Evolutionary conservation across 305 asterid genomes (phyloP).

Genomic region (Nicotiana rustica): DNA sequence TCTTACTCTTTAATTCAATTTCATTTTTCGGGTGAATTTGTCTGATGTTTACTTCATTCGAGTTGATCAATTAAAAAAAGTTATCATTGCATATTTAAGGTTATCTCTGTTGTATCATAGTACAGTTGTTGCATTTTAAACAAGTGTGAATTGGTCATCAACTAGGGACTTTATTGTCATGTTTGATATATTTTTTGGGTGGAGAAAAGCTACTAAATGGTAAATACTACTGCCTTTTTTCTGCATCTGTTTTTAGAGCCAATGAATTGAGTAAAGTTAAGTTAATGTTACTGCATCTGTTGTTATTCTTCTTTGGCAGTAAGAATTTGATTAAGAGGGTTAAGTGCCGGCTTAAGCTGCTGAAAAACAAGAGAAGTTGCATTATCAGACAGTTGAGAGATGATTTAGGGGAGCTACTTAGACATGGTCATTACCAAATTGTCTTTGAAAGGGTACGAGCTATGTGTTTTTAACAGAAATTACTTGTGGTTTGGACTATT

Average conservation of each 20-base stretch:
- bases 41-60: too few species aligned
- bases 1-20: too few species aligned
- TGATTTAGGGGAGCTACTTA: slow-evolving; percentile 74
- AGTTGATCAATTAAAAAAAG: too few species aligned
- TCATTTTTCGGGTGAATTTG: too few species aligned
- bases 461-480: too few species aligned
- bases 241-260: too few species aligned
- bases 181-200: slow-evolving; percentile 76
- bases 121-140: too few species aligned
- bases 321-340: slow-evolving; percentile 64
- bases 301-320: slow-evolving; percentile 45
- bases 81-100: too few species aligned
- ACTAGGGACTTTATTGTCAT: slow-evolving; percentile 36
- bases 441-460: slow-evolving; percentile 67
- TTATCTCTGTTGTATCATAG: too few species aligned
- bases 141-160: too few species aligned
- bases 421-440: slow-evolving; percentile 55
- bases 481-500: neutral
- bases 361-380: slow-evolving; percentile 69
- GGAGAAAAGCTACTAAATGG: slow-evolving; percentile 97
- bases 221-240: neutral
- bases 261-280: neutral
- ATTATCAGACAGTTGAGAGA: slow-evolving; percentile 62
- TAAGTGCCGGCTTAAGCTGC: slow-evolving; percentile 69
- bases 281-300: neutral